phyloP scores from a whole-genome alignment of 176 grass and related monocot genomes.

The Rhynchospora pubera region DNA sequence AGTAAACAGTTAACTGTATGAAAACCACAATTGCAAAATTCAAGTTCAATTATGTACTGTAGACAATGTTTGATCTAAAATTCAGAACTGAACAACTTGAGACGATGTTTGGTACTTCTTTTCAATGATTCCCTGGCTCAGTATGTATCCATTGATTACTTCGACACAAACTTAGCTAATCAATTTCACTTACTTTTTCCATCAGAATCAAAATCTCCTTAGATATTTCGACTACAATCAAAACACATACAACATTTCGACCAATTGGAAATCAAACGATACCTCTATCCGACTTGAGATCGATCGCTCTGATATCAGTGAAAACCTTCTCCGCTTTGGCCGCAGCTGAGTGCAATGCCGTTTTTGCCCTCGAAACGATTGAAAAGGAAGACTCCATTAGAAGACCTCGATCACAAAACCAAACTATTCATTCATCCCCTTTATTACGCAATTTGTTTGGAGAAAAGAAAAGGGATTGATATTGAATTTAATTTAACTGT shows the following conservation, averaged over 20 bases:
- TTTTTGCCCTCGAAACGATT: constrained; percentile 77
- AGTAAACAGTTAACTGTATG: too few species aligned
- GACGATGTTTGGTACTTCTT: too few species aligned
- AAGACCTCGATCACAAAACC: not conserved
- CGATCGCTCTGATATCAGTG: constrained; percentile 77
- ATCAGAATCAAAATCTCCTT: not conserved
- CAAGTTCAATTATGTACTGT: not conserved
- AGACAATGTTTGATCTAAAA: not conserved
- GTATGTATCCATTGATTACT: not conserved
- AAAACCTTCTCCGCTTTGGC: constrained; percentile 61
- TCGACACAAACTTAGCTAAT: not conserved
- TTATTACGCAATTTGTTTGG: not conserved
- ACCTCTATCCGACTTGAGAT: constrained; percentile 58
- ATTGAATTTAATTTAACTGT: not conserved
- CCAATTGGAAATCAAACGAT: not conserved
- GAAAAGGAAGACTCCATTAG: constrained; percentile 38
- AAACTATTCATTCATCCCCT: not conserved
- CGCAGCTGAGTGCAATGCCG: constrained; percentile 78
- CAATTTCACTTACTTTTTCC: not conserved
- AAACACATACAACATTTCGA: constrained; percentile 8
- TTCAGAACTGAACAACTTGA: not conserved
- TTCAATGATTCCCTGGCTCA: not conserved
- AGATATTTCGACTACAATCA: not conserved
- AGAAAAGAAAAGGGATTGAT: not conserved
- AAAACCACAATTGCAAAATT: not conserved